A percentile compares a stretch with the other conserved stretches of the same genome.
Evolutionary conservation across 129 eudicot species (phyloP).

Genomic region (Heracleum sosnowskyi): DNA sequence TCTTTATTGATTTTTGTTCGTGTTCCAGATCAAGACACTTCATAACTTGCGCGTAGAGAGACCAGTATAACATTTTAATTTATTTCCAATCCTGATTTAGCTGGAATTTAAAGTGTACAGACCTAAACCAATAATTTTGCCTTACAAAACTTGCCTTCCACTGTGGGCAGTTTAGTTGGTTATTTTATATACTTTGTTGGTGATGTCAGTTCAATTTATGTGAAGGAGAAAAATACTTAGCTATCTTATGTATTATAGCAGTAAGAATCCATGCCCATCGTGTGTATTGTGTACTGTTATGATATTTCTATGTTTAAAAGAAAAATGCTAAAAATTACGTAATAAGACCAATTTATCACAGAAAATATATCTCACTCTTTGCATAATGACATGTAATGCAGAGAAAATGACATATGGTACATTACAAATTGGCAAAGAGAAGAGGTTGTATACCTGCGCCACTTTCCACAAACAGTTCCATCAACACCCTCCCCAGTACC

Average conservation of each 20-base stretch:
- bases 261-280: background rate
- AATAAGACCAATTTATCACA: background rate
- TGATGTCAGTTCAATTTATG: background rate
- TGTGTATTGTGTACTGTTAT: background rate
- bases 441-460: constrained; percentile 69
- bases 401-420: background rate
- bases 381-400: background rate
- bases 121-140: background rate
- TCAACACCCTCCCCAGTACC: constrained; percentile 41
- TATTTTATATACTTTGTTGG: background rate
- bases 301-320: background rate
- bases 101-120: too few relatives aligned
- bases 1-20: too few relatives aligned
- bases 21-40: too few relatives aligned
- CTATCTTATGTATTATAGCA: background rate
- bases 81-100: too few relatives aligned
- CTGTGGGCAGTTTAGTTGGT: background rate
- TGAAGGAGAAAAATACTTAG: background rate
- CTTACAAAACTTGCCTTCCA: background rate
- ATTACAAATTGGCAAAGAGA: background rate
- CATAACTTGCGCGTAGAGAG: too few relatives aligned
- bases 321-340: background rate
- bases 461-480: constrained; percentile 77
- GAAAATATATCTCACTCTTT: background rate
- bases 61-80: too few relatives aligned